Conservation (phyloP, 208 protist species). For the Entamoeba moshkovskii region DNA sequence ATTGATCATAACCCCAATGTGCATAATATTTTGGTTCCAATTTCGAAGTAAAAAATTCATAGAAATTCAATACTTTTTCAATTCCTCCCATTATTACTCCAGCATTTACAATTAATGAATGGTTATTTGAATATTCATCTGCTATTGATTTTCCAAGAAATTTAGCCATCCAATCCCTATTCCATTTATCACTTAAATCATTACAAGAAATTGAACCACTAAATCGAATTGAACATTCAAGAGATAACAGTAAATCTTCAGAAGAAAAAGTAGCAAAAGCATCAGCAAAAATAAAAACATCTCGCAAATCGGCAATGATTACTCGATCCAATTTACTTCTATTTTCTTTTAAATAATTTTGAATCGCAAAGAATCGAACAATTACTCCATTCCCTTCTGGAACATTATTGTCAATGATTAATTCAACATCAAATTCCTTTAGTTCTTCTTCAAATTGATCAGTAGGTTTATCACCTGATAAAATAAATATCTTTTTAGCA, state of each 20-base stretch:
- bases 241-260: background rate
- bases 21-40: background rate
- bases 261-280: background rate
- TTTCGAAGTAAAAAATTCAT: background rate
- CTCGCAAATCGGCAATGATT: background rate
- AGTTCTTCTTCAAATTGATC: background rate
- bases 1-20: background rate
- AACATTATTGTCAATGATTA: background rate
- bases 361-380: background rate
- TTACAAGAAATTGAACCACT: background rate
- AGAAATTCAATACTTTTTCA: background rate
- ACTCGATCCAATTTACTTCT: background rate
- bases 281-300: background rate
- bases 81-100: background rate
- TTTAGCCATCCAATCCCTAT: background rate
- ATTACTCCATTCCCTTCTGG: background rate
- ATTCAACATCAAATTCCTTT: background rate
- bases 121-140: background rate
- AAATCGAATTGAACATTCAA: background rate
- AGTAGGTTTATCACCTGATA: background rate
- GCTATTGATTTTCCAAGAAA: background rate
- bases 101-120: background rate
- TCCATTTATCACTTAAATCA: background rate
- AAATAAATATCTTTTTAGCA: background rate
- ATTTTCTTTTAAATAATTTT: background rate